Base-by-base conservation (phyloP, 75 land plant species). In the Cryptomeria japonica region DNA sequence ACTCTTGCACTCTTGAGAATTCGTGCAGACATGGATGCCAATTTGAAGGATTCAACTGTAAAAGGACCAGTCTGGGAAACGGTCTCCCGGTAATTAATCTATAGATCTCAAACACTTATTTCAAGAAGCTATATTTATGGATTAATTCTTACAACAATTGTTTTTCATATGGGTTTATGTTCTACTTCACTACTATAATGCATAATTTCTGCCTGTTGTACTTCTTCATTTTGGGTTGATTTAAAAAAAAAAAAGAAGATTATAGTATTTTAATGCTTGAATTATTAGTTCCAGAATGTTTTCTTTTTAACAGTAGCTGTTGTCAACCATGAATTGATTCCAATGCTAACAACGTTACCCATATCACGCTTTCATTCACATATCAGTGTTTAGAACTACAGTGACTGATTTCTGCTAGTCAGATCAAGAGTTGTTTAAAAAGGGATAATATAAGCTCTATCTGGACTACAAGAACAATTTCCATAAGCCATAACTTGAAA, bases 1-100 rank as follows among this genome's bases (percentile, higher is more conserved):
- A 89, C 89, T 46, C 56, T 76, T n/a, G 89, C 89, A 32, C 89
- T 89, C 28, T 47, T 89, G 68, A 89, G 46, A 83, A 89, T 89
- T 72, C 89, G 89, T 42, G 34, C 89, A 19, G 89, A 44, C 2
- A 89, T 89, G 83, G 89, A 88, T 31, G 64, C 53, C 42, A 87
- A 36, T 46, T 72, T 77, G 53, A 82, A 77, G 39, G 89, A 89
- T 70, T 88, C 89, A 14, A 58, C n/a, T 70, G 41, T 87, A 5
- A 89, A 89, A 76, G 89, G 77, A 31, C 89, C 89, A 5, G 49
- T 89, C 18, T 89, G 89, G 89, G 89, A 89, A 87, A 47, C 76
- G 36, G 89, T 87, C 41, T 89, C 89, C 3, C 68, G 89, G 89
- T 89, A 87, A 47, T 36, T 5, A 51, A 31, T 53, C 84, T 44